Evolutionary conservation across 2,329 filamentous ascomycete genomes (phyloP).

Genomic region (Fusarium floridanum): DNA sequence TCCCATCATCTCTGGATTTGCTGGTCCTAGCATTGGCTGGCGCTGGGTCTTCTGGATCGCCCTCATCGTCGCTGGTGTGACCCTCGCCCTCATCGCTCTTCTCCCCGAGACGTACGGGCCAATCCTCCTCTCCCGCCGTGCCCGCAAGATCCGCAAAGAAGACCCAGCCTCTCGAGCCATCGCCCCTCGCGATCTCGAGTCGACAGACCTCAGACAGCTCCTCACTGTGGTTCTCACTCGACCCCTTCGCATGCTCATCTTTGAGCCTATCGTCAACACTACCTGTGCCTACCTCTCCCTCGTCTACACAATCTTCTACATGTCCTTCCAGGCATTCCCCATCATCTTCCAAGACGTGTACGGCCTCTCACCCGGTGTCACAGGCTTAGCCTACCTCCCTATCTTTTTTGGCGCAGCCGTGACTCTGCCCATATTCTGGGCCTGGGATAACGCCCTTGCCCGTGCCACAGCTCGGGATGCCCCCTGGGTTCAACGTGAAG

Average conservation of each 20-base stretch:
- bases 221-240: conserved; percentile 78
- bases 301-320: conserved; percentile 75
- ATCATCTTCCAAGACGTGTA: conserved; percentile 76
- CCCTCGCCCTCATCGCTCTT: conserved; percentile 70
- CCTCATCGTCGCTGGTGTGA: conserved; percentile 74
- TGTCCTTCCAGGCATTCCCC: conserved; percentile 82
- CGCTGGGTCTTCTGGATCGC: conserved; percentile 79
- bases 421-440: conserved; percentile 71
- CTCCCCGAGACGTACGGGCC: conserved; percentile 75
- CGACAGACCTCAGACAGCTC: conserved; percentile 68
- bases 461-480: conserved; percentile 63
- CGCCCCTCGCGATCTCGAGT: conserved; percentile 74
- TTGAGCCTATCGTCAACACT: conserved; percentile 79
- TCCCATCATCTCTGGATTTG: conserved; percentile 74
- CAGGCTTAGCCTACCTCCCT: conserved; percentile 77
- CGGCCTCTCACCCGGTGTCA: conserved; percentile 71
- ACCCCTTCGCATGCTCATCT: conserved; percentile 78
- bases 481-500: conserved; percentile 71
- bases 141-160: conserved; percentile 67
- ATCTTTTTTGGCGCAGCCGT: conserved; percentile 74
- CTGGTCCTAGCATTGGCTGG: conserved; percentile 71
- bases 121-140: conserved; percentile 68
- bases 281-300: conserved; percentile 79
- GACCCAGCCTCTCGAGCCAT: conserved; percentile 65
- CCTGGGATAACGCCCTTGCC: conserved; percentile 72